Conservation (phyloP, 306 rosid species). For the Hylodesmum podocarpum region DNA sequence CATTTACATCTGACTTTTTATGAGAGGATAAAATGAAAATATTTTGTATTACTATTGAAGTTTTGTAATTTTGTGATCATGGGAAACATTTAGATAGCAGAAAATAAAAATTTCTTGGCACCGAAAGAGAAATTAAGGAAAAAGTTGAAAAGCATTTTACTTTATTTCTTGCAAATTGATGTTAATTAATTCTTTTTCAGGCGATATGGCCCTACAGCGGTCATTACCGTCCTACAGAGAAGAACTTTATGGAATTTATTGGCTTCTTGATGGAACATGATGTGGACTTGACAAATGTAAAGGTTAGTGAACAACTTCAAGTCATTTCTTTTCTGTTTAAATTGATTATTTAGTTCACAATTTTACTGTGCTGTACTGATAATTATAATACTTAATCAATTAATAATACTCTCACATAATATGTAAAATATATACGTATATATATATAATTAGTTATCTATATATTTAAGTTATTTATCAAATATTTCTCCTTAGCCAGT, state of each 20-base stretch:
- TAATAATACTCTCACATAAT: too few species aligned
- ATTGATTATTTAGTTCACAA: neutral
- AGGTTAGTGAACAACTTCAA: conserved; percentile 46
- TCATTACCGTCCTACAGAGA: conserved; percentile 74
- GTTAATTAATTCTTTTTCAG: conserved; percentile 41
- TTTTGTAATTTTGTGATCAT: neutral
- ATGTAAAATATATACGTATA: too few species aligned
- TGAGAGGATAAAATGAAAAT: neutral
- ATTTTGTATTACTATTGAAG: neutral
- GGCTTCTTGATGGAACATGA: conserved; percentile 63
- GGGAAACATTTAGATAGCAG: neutral
- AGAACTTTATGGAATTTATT: conserved; percentile 64
- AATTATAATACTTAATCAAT: too few species aligned
- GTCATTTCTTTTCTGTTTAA: neutral
- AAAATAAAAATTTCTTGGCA: neutral
- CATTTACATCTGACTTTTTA: too few species aligned
- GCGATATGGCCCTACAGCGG: conserved; percentile 94
- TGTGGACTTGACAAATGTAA: conserved; percentile 73
- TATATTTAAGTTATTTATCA: too few species aligned
- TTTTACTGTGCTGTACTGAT: too few species aligned
- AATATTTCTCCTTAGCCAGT: too few species aligned
- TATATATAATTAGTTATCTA: too few species aligned
- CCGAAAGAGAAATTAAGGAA: neutral
- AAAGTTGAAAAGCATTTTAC: neutral
- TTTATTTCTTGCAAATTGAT: conserved; percentile 12